Percentiles rank a stretch among this genome's conserved stretches.
phyloP scores from a whole-genome alignment of 345 rosid species.

The Melastoma malabathricum region DNA sequence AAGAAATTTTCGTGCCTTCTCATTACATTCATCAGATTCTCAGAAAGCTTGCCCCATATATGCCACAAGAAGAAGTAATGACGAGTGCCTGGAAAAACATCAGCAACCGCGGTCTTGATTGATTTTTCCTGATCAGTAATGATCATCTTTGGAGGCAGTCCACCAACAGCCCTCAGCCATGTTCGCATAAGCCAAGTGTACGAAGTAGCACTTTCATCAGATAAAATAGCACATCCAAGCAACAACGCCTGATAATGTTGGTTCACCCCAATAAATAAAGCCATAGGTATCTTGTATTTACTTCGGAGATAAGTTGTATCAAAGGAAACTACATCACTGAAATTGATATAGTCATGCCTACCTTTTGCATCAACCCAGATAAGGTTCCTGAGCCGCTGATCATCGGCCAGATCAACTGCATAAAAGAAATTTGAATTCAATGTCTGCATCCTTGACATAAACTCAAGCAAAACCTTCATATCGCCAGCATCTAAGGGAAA shows the following conservation, averaged over 20 bases:
- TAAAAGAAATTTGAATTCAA: slow-evolving; percentile 44
- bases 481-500: slow-evolving; percentile 26
- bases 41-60: slow-evolving; percentile 34
- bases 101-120: slow-evolving; percentile 27
- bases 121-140: slow-evolving; percentile 34
- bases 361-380: slow-evolving; percentile 50
- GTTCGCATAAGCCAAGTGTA: slow-evolving; percentile 41
- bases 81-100: slow-evolving; percentile 30
- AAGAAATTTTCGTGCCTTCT: slow-evolving; percentile 25
- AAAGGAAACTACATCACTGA: slow-evolving; percentile 39
- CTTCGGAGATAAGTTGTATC: slow-evolving; percentile 30
- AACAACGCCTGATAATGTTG: slow-evolving; percentile 42
- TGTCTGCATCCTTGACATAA: too few species aligned
- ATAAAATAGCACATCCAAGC: slow-evolving; percentile 44
- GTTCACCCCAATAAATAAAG: slow-evolving; percentile 42
- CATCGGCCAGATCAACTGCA: slow-evolving; percentile 45
- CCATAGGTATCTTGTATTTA: slow-evolving; percentile 40
- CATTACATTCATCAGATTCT: slow-evolving; percentile 25
- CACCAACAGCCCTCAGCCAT: slow-evolving; percentile 57
- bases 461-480: slow-evolving; percentile 33
- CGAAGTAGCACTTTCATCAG: slow-evolving; percentile 39
- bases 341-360: slow-evolving; percentile 33
- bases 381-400: slow-evolving; percentile 36
- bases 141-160: slow-evolving; percentile 31
- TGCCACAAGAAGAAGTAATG: slow-evolving; percentile 41